Percentiles rank a stretch among this genome's conserved stretches.
Conservation (phyloP, 176 grass and related monocot genomes). For the Elaeis guineensis region DNA sequence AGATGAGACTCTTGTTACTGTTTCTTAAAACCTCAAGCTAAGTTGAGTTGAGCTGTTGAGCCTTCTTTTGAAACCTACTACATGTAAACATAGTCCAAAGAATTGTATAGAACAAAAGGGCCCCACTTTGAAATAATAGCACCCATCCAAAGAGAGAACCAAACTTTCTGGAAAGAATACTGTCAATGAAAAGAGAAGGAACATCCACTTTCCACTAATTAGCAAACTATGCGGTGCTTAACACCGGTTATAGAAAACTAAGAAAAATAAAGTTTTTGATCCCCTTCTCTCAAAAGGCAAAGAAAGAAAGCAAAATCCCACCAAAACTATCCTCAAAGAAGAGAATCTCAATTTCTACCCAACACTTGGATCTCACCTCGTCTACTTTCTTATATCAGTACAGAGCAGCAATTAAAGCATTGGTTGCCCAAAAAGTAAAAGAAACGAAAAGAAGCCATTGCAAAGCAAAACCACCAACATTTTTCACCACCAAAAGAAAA, state of each 20-base stretch:
- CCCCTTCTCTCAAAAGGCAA: neutral
- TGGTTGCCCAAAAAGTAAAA: conserved; percentile 24
- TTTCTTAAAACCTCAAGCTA: neutral
- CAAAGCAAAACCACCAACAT: conserved; percentile 12
- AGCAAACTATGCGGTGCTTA: neutral
- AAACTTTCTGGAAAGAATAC: conserved; percentile 7
- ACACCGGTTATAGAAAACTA: conserved; percentile 7
- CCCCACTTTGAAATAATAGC: conserved; percentile 40
- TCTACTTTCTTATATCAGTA: neutral
- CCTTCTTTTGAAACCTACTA: conserved; percentile 7
- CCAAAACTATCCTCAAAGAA: conserved; percentile 24
- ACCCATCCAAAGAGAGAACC: conserved; percentile 29
- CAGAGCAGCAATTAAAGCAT: conserved; percentile 23
- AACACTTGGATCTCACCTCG: conserved; percentile 11
- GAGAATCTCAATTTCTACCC: conserved; percentile 28
- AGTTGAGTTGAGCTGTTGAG: neutral
- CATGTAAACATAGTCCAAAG: conserved; percentile 2
- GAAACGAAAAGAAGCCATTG: conserved; percentile 31
- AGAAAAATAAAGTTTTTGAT: conserved; percentile 16
- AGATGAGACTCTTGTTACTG: neutral
- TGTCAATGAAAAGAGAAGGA: conserved; percentile 5
- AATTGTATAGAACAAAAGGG: too few species aligned
- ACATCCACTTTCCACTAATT: neutral
- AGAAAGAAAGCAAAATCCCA: conserved; percentile 39
- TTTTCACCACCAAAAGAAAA: too few species aligned